A percentile compares a stretch with the other conserved stretches of the same genome.
Evolutionary conservation across 176 grass and related monocot genomes (phyloP).

Genomic region (Carex kokanica): DNA sequence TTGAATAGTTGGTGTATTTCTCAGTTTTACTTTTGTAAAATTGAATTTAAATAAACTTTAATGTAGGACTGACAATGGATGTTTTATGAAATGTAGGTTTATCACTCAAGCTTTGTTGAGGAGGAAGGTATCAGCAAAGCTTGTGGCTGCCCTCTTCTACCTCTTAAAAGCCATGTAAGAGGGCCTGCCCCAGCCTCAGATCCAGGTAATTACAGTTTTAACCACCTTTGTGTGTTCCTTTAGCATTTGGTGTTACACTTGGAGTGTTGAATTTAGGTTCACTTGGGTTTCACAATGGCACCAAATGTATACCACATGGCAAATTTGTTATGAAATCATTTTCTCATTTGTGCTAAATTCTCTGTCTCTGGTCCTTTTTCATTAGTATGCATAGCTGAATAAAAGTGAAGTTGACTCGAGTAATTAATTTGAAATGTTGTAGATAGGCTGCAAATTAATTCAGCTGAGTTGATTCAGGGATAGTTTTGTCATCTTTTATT

Average conservation of each 20-base stretch:
- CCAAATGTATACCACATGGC: not conserved
- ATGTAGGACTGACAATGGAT: not conserved
- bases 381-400: not conserved
- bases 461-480: not conserved
- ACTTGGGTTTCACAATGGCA: not conserved
- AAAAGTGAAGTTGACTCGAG: not conserved
- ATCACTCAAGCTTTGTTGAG: slow-evolving; percentile 85
- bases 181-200: slow-evolving; percentile 78
- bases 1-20: not conserved
- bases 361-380: not conserved
- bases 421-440: not conserved
- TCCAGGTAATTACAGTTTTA: slow-evolving; percentile 40
- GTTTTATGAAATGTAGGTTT: slow-evolving; percentile 48
- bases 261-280: not conserved
- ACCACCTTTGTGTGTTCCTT: not conserved
- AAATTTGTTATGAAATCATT: not conserved
- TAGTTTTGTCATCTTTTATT: not conserved
- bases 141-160: slow-evolving; percentile 88
- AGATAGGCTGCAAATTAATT: slow-evolving; percentile 6
- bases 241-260: not conserved
- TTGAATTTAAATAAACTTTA: not conserved
- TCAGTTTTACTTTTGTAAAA: not conserved
- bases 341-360: not conserved
- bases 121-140: slow-evolving; percentile 60
- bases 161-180: slow-evolving; percentile 89